A percentile compares a stretch with the other conserved stretches of the same genome.
Evolutionary conservation across 352 stramenopile species (phyloP).

Genomic region (Lagenidium sp.): DNA sequence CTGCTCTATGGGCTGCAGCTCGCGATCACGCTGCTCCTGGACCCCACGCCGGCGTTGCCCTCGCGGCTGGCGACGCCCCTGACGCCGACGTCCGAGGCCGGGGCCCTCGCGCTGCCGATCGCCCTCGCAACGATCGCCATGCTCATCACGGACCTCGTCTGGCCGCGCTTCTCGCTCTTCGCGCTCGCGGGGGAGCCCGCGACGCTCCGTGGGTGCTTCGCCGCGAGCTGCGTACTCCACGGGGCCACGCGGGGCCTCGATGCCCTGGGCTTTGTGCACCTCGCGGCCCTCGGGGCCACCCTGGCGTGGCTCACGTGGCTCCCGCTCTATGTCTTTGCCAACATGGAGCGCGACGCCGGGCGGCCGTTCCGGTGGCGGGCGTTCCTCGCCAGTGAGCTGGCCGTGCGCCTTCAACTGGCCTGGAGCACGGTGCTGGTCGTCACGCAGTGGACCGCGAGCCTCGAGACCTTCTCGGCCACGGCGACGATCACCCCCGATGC

Average conservation of each 20-base stretch:
- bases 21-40: slow-evolving; percentile 33
- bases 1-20: slow-evolving; percentile 42
- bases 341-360: slow-evolving; percentile 29
- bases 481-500: slow-evolving; percentile 2
- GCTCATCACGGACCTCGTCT: slow-evolving; percentile 46
- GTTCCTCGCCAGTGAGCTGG: slow-evolving; percentile 53
- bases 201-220: slow-evolving; percentile 41
- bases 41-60: slow-evolving; percentile 25
- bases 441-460: slow-evolving; percentile 44
- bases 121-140: slow-evolving; percentile 49
- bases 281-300: slow-evolving; percentile 33
- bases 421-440: slow-evolving; percentile 45
- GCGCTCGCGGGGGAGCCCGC: slow-evolving; percentile 28
- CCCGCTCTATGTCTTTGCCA: slow-evolving; percentile 58
- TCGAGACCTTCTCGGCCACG: slow-evolving; percentile 22
- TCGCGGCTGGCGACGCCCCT: slow-evolving; percentile 17
- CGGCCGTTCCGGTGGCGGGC: slow-evolving; percentile 38
- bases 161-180: slow-evolving; percentile 37
- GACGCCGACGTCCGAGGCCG: slow-evolving; percentile 47
- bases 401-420: slow-evolving; percentile 53
- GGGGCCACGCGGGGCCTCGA: slow-evolving; percentile 45
- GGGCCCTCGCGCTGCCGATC: slow-evolving; percentile 48
- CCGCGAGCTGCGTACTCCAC: slow-evolving; percentile 38
- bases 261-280: slow-evolving; percentile 22
- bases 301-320: slow-evolving; percentile 51